Evolutionary conservation across 768 basidiomycete genomes (phyloP).

Genomic region (Mrakia gelida): DNA sequence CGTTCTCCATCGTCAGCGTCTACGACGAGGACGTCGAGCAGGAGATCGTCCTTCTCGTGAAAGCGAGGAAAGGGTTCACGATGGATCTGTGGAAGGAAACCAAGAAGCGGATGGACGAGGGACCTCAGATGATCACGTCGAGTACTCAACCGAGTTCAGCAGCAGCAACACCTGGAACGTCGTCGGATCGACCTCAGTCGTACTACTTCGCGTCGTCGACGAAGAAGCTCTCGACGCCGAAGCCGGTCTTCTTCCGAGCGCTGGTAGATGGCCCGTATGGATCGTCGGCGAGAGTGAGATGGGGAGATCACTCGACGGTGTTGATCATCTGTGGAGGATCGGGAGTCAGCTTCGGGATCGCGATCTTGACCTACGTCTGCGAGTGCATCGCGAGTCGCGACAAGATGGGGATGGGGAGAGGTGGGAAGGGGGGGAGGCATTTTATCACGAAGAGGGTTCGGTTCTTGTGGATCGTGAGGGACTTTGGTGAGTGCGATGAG

Average conservation of each 20-base stretch:
- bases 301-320: slow-evolving; percentile 58
- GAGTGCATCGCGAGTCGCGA: slow-evolving; percentile 56
- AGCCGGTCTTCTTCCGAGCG: slow-evolving; percentile 52
- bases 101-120: slow-evolving; percentile 25
- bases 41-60: slow-evolving; percentile 62
- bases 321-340: slow-evolving; percentile 67
- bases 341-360: slow-evolving; percentile 67
- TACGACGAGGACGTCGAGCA: slow-evolving; percentile 56
- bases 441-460: slow-evolving; percentile 56
- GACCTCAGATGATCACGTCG: slow-evolving; percentile 3
- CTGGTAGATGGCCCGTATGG: slow-evolving; percentile 69
- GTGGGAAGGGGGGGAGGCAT: slow-evolving; percentile 47
- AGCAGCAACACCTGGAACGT: background rate
- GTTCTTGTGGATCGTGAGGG: slow-evolving; percentile 72
- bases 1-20: slow-evolving; percentile 65
- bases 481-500: slow-evolving; percentile 56
- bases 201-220: slow-evolving; percentile 31
- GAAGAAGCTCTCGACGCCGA: slow-evolving; percentile 28
- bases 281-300: slow-evolving; percentile 57
- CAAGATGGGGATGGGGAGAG: slow-evolving; percentile 38
- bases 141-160: background rate
- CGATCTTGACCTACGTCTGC: slow-evolving; percentile 62
- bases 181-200: slow-evolving; percentile 7
- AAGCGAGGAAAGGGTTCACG: slow-evolving; percentile 67
- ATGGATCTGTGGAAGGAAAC: slow-evolving; percentile 54